phyloP scores from a whole-genome alignment of 2,329 filamentous ascomycete genomes.

The Fusarium virguliforme region DNA sequence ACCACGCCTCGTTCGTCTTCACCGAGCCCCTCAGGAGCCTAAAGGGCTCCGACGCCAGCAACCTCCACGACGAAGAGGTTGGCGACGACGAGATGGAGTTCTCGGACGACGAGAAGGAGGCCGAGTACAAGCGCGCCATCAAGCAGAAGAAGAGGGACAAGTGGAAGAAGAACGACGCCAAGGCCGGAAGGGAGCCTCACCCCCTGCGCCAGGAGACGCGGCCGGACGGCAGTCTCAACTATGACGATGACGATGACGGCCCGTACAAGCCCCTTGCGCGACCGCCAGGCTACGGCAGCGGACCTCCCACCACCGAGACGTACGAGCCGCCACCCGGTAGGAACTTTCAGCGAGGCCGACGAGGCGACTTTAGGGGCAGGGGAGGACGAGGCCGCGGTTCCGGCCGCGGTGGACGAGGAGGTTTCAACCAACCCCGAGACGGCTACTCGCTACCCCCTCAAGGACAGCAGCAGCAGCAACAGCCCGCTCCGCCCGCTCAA shows the following conservation, averaged over 20 bases:
- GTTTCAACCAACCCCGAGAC: conserved; percentile 53
- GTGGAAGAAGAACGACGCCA: conserved; percentile 61
- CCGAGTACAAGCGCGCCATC: conserved; percentile 79
- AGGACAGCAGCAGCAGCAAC: conserved; percentile 56
- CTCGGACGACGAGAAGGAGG: conserved; percentile 96
- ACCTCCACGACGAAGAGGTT: conserved; percentile 94
- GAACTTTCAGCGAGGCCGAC: conserved; percentile 58
- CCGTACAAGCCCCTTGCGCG: conserved; percentile 81
- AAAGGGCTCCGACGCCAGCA: conserved; percentile 95
- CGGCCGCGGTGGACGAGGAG: conserved; percentile 60
- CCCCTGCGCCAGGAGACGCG: conserved; percentile 60
- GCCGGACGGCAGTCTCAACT: conserved; percentile 69
- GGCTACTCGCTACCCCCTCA: conserved; percentile 62
- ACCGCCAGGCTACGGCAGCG: conserved; percentile 74
- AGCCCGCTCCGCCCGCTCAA: conserved; percentile 35
- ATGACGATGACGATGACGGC: conserved; percentile 79
- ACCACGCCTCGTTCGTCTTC: conserved; percentile 87
- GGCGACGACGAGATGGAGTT: conserved; percentile 92
- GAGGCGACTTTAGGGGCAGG: conserved; percentile 64
- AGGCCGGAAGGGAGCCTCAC: conserved; percentile 58
- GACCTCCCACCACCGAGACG: conserved; percentile 61
- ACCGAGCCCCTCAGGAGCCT: conserved; percentile 83
- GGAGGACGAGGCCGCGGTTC: conserved; percentile 61
- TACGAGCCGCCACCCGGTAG: conserved; percentile 55
- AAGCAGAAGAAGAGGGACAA: conserved; percentile 77